These are phyloP conservation scores for Chiua virens DNA, from an alignment of 768 basidiomycete genomes.

Conservation along the genomic window DNA sequence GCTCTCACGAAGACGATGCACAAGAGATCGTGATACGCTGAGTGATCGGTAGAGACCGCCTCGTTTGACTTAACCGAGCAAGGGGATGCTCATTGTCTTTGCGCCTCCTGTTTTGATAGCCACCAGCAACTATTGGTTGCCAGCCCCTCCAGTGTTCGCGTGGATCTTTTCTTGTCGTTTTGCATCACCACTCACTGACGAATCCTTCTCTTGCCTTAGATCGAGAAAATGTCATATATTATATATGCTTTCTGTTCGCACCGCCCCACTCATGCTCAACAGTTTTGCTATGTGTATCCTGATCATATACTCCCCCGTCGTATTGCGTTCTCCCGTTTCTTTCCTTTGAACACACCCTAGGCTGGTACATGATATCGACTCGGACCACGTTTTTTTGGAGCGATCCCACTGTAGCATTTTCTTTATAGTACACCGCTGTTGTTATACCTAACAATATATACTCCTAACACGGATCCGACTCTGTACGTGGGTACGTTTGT, in stretches of 20 bases:
- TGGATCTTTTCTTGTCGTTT: slow-evolving; percentile 5
- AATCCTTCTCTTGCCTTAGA: slow-evolving; percentile 1
- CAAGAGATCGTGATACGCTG: slow-evolving; percentile 52
- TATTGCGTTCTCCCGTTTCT: neutral
- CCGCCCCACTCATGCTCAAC: neutral
- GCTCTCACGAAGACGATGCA: slow-evolving; percentile 39
- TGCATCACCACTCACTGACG: slow-evolving; percentile 10
- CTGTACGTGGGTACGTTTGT: too few species aligned
- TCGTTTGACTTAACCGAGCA: slow-evolving; percentile 11
- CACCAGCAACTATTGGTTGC: too few species aligned
- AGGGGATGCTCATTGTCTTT: slow-evolving; percentile 2
- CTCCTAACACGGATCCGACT: neutral
- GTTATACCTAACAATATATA: neutral
- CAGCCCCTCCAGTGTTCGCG: neutral
- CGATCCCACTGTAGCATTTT: neutral
- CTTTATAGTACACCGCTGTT: neutral
- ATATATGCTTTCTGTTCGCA: too few species aligned
- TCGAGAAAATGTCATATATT: neutral
- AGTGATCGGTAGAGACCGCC: slow-evolving; percentile 28
- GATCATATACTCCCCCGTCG: neutral
- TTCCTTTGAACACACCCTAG: neutral
- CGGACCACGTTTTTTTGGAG: neutral
- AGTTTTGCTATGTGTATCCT: neutral
- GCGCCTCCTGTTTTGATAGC: neutral
- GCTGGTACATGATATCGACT: too few species aligned